Percentiles rank a stretch among this genome's conserved stretches.
phyloP scores from a whole-genome alignment of 2,329 filamentous ascomycete species.

The Alternaria atra region DNA sequence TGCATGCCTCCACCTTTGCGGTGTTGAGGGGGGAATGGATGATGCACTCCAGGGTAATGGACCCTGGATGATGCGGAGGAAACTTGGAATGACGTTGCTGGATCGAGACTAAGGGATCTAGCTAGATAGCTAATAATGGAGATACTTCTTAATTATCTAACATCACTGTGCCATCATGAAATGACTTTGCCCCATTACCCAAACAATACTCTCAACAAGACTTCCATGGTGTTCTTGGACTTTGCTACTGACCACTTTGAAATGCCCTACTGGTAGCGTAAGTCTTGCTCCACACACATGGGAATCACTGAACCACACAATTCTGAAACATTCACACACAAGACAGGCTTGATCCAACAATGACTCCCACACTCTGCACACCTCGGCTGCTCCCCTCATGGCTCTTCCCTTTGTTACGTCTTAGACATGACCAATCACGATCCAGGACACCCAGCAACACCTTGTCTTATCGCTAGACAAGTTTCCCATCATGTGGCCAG shows the following conservation, averaged over 20 bases:
- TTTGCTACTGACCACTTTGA: background rate
- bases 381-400: constrained; percentile 13
- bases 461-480: constrained; percentile 14
- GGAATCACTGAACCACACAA: background rate
- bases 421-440: constrained; percentile 16
- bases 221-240: background rate
- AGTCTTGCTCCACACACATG: constrained; percentile 1
- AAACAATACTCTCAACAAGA: constrained; percentile 8
- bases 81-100: constrained; percentile 19
- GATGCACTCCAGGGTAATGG: constrained; percentile 11
- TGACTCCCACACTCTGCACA: constrained; percentile 9
- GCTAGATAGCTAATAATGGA: constrained; percentile 22
- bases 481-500: constrained; percentile 29
- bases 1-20: constrained; percentile 24
- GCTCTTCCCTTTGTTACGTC: constrained; percentile 18
- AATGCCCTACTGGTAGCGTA: background rate
- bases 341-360: background rate
- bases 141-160: constrained; percentile 6
- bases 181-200: constrained; percentile 19
- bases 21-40: constrained; percentile 28
- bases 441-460: constrained; percentile 1
- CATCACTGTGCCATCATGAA: constrained; percentile 26
- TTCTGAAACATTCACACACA: constrained; percentile 29
- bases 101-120: constrained; percentile 5
- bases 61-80: constrained; percentile 17